Percentiles rank a stretch among this genome's conserved stretches.
Evolutionary conservation across 306 rosid genomes (phyloP).

Genomic region (Purshia tridentata): DNA sequence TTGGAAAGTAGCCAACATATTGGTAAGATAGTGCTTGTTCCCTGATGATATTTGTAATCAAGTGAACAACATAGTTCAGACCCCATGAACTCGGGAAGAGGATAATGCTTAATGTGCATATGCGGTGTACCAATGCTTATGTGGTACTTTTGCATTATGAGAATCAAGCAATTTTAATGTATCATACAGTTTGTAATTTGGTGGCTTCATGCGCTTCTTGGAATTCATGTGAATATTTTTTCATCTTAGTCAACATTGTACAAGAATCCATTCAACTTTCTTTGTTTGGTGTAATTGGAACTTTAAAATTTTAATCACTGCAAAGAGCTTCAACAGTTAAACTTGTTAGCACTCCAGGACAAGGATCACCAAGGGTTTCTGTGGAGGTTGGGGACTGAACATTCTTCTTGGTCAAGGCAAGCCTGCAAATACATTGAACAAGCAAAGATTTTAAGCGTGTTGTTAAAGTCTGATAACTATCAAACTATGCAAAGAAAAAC

Average conservation of each 20-base stretch:
- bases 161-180: background rate
- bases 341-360: conserved; percentile 13
- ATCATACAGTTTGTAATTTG: background rate
- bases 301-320: background rate
- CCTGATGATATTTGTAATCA: conserved; percentile 32
- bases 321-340: conserved; percentile 21
- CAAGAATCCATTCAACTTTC: background rate
- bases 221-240: background rate
- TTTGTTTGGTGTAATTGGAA: background rate
- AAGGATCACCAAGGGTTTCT: conserved; percentile 15
- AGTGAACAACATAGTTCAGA: background rate
- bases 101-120: background rate
- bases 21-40: conserved; percentile 78
- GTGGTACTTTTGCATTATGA: background rate
- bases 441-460: background rate
- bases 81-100: background rate
- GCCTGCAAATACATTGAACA: background rate
- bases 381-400: conserved; percentile 11
- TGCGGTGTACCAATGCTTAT: no score
- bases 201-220: background rate
- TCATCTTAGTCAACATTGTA: background rate
- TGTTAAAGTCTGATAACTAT: background rate
- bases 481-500: background rate
- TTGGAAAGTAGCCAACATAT: conserved; percentile 76
- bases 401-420: conserved; percentile 9